Evolutionary conservation across 768 basidiomycete genomes (phyloP).

Genomic region (Tremella yokohamensis): DNA sequence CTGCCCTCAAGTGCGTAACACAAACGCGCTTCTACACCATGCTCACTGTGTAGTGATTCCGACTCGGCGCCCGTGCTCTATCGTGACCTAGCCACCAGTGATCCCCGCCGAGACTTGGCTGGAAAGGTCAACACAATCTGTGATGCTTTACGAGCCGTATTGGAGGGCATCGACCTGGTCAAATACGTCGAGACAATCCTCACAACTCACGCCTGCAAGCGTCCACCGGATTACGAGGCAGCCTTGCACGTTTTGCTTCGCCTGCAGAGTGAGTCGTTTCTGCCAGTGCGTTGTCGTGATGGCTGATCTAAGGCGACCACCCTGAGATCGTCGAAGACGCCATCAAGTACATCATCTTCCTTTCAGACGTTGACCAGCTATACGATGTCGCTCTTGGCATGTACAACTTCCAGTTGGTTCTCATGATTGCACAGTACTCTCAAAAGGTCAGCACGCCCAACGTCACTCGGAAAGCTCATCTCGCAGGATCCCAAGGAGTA

Average conservation of each 20-base stretch:
- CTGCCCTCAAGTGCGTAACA: slow-evolving; percentile 39
- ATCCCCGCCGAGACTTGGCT: neutral
- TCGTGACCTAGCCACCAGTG: slow-evolving; percentile 16
- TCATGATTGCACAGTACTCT: slow-evolving; percentile 94
- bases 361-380: slow-evolving; percentile 83
- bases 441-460: slow-evolving; percentile 66
- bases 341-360: slow-evolving; percentile 96
- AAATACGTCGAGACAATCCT: slow-evolving; percentile 86
- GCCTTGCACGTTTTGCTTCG: slow-evolving; percentile 70
- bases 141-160: slow-evolving; percentile 67
- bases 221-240: slow-evolving; percentile 83
- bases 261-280: slow-evolving; percentile 63
- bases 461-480: slow-evolving; percentile 6
- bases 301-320: slow-evolving; percentile 56
- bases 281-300: slow-evolving; percentile 6
- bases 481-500: slow-evolving; percentile 92
- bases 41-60: neutral
- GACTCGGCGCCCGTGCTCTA: slow-evolving; percentile 49
- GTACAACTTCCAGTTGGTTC: slow-evolving; percentile 94
- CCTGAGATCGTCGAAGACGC: slow-evolving; percentile 86
- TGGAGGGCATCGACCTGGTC: slow-evolving; percentile 66
- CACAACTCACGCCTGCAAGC: slow-evolving; percentile 88
- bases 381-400: slow-evolving; percentile 96
- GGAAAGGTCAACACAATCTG: slow-evolving; percentile 65
- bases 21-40: too few species aligned